A percentile compares a stretch with the other conserved stretches of the same genome.
phyloP scores from a whole-genome alignment of 2,329 filamentous ascomycete species.

The Pseudogymnoascus sp. region DNA sequence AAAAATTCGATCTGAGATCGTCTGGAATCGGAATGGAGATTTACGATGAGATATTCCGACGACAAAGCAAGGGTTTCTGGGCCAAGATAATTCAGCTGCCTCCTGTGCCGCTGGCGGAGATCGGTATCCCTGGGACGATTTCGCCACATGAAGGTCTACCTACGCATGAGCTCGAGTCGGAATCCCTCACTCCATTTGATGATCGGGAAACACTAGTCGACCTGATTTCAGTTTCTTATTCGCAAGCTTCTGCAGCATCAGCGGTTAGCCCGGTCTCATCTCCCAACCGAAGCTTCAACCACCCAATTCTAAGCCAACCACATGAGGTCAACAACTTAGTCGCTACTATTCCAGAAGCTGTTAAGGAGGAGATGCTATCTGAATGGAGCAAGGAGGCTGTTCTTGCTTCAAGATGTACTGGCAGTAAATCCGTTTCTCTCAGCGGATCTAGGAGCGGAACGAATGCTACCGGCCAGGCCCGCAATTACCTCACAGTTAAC shows the following conservation, averaged over 20 bases:
- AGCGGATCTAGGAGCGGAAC: constrained; percentile 66
- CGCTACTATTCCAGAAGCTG: constrained; percentile 55
- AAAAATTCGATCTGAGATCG: constrained; percentile 69
- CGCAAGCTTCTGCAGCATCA: constrained; percentile 53
- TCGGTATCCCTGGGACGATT: constrained; percentile 46
- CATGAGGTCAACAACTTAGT: constrained; percentile 35
- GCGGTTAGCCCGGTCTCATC: constrained; percentile 63
- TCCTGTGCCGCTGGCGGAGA: constrained; percentile 53
- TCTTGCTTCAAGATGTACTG: constrained; percentile 60
- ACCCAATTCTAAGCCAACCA: constrained; percentile 51
- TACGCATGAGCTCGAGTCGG: constrained; percentile 49
- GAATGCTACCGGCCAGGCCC: constrained; percentile 36
- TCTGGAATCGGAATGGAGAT: constrained; percentile 64
- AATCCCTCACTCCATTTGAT: constrained; percentile 68
- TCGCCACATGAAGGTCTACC: constrained; percentile 36
- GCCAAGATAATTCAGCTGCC: constrained; percentile 67
- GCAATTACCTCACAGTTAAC: constrained; percentile 53
- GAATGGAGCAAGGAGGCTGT: constrained; percentile 75
- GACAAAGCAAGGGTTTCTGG: constrained; percentile 72
- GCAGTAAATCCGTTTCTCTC: constrained; percentile 65
- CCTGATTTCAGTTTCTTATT: constrained; percentile 65
- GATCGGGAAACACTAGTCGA: constrained; percentile 65
- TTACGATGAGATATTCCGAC: constrained; percentile 66
- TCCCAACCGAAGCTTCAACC: constrained; percentile 56
- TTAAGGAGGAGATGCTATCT: constrained; percentile 68